phyloP scores from a whole-genome alignment of 768 basidiomycete species.

The Ramaria sp. region DNA sequence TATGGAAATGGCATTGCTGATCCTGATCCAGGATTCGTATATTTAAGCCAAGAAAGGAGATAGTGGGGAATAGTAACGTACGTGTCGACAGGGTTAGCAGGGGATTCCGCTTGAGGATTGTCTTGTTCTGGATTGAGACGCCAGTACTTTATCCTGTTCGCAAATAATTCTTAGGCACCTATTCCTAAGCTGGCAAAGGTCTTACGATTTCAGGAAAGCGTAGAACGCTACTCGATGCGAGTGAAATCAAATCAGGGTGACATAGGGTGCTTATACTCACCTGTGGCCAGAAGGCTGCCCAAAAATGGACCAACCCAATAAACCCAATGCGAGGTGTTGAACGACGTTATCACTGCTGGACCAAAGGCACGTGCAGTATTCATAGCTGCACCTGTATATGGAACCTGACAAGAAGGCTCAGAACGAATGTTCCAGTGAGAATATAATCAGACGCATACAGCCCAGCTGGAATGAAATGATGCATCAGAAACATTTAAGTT shows the following conservation, averaged over 20 bases:
- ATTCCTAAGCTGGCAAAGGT: slow-evolving; percentile 12
- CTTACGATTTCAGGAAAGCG: slow-evolving; percentile 39
- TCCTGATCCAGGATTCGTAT: background rate
- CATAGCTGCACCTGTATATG: slow-evolving; percentile 56
- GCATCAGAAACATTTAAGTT: background rate
- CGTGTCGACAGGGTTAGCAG: slow-evolving; percentile 26
- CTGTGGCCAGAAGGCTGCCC: slow-evolving; percentile 44
- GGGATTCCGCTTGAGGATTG: slow-evolving; percentile 33
- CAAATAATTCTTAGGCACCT: background rate
- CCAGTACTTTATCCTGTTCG: slow-evolving; percentile 38
- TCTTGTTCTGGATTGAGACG: slow-evolving; percentile 40
- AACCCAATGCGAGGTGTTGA: slow-evolving; percentile 50
- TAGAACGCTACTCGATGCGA: slow-evolving; percentile 36
- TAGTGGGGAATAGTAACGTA: slow-evolving; percentile 25
- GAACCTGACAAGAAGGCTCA: slow-evolving; percentile 33
- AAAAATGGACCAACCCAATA: slow-evolving; percentile 66
- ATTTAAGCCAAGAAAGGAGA: background rate
- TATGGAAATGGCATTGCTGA: background rate
- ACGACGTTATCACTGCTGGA: slow-evolving; percentile 56
- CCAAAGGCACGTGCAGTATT: slow-evolving; percentile 65
- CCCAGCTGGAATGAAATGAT: background rate
- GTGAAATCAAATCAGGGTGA: background rate
- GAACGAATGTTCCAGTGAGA: background rate
- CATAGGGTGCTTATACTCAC: background rate
- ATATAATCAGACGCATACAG: background rate